Evolutionary conservation across 441 rosid genomes (phyloP), one percentile per base, ranked within the genome.

Genomic region (Aquilaria agallochum): DNA sequence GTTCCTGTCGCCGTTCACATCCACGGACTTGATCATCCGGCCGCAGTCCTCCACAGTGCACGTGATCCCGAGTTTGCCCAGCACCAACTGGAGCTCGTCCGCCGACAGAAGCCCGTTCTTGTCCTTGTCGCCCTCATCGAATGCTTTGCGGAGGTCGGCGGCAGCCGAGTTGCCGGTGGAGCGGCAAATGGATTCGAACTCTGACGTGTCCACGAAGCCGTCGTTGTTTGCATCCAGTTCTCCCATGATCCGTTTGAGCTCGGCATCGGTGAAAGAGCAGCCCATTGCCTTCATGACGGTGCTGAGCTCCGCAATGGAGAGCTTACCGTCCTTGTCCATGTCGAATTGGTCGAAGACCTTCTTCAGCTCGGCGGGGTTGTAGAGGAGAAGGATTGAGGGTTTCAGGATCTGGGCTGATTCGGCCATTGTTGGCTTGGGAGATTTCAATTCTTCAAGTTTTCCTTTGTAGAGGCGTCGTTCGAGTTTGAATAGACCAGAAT

Each of bases 311-410:
- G 44, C 5, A 0, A 68, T 63, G 9, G 90, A 85, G 87, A 85
- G 82, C 81, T 65, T 78, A 6, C 90, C 87, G 69, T 87, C 95
- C 42, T 61, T 77, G 62, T 78, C 54, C 50, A 80, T 40, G 69
- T 80, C 94, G 63, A 89, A 83, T 60, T 83, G 87, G 67, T 85
- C 49, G 80, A 92, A 92, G 27, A 92, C 78, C 46, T 57, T 77
- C 69, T 73, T 62, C 13, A 92, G 79, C 68, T 87, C 90, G 30
- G 78, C 78, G 52, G 36, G 59, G 67, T 57, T 73, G 8, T 60
- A 36, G 6, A 36, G 61, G 11, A 58, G 52, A 62, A 0, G 11
- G 51, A 56, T 31, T 12, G 65, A 58, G 3, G 74, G 3, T 5
- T 46, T 53, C 11, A 27, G 47, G 4, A 66, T 36, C 42, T 36